A percentile compares a stretch with the other conserved stretches of the same genome.
phyloP scores from a whole-genome alignment of 2,329 filamentous ascomycete species.

The Coniella vitis region DNA sequence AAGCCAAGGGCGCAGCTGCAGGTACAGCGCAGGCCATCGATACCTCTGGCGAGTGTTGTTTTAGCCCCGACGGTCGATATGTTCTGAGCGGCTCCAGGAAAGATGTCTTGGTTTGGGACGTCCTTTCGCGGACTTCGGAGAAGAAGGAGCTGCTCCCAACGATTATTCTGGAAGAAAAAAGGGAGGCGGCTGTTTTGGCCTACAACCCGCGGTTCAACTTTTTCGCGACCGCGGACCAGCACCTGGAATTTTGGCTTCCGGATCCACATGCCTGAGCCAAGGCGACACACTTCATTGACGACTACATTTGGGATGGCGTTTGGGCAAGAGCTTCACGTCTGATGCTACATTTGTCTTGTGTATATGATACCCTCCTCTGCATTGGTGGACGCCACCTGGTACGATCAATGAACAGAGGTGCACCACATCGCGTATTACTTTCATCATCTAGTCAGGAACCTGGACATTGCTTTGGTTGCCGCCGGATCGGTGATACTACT shows the following conservation, averaged over 20 bases:
- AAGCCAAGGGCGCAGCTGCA: constrained; percentile 25
- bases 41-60: constrained; percentile 73
- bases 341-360: constrained; percentile 10
- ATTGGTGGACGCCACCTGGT: constrained; percentile 6
- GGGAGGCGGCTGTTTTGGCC: constrained; percentile 66
- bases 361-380: constrained; percentile 17
- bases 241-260: constrained; percentile 72
- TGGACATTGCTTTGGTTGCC: no score
- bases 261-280: constrained; percentile 48
- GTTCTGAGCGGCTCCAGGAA: constrained; percentile 72
- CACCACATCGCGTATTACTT: background rate
- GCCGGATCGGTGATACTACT: no score
- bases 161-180: constrained; percentile 58
- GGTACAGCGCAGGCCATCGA: constrained; percentile 35
- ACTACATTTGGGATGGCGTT: constrained; percentile 7
- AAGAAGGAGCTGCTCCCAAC: constrained; percentile 57
- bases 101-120: constrained; percentile 84
- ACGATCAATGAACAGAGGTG: background rate
- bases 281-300: background rate
- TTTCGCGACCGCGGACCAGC: constrained; percentile 81
- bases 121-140: constrained; percentile 47
- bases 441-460: background rate
- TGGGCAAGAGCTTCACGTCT: constrained; percentile 2
- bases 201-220: constrained; percentile 92
- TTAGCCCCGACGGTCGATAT: constrained; percentile 83